These are phyloP conservation scores for Globisporangium paddicum DNA, from an alignment of 352 stramenopile species.

Conservation along the genomic window DNA sequence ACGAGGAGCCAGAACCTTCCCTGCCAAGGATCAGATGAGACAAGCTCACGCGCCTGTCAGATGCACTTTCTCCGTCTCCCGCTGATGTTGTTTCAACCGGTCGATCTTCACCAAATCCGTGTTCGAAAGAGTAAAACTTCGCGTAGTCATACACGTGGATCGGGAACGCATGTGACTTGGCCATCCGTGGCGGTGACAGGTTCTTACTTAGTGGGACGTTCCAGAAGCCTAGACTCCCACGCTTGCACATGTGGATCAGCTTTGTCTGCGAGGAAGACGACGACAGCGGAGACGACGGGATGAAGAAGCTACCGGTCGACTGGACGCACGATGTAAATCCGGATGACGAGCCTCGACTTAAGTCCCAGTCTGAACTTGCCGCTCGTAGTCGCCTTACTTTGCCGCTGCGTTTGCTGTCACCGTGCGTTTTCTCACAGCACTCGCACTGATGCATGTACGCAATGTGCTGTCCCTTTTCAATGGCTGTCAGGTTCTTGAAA, in stretches of 20 bases:
- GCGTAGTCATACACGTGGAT: slow-evolving; percentile 21
- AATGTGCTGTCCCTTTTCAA: slow-evolving; percentile 51
- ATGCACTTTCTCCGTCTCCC: background rate
- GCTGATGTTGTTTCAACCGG: background rate
- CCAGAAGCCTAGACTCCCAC: slow-evolving; percentile 52
- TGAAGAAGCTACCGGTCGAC: slow-evolving; percentile 17
- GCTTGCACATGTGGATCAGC: slow-evolving; percentile 53
- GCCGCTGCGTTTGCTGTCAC: background rate
- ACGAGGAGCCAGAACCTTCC: slow-evolving; percentile 28
- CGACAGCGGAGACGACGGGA: slow-evolving; percentile 11
- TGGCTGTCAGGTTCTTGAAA: slow-evolving; percentile 45
- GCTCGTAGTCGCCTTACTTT: background rate
- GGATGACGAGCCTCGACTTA: background rate
- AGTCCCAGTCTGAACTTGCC: background rate
- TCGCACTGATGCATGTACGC: slow-evolving; percentile 51
- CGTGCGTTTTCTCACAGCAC: slow-evolving; percentile 24
- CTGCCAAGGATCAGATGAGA: slow-evolving; percentile 46
- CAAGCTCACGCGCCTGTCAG: slow-evolving; percentile 14
- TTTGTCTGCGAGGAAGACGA: slow-evolving; percentile 9
- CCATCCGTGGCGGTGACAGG: slow-evolving; percentile 19
- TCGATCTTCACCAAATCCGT: slow-evolving; percentile 18
- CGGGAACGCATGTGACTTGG: slow-evolving; percentile 10
- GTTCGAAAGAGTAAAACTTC: slow-evolving; percentile 22
- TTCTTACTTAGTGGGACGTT: slow-evolving; percentile 25
- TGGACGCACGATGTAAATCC: slow-evolving; percentile 52